A percentile compares a stretch with the other conserved stretches of the same genome.
Evolutionary conservation across 2,329 filamentous ascomycete species (phyloP).

Genomic region (Ceratocystis huliohia): DNA sequence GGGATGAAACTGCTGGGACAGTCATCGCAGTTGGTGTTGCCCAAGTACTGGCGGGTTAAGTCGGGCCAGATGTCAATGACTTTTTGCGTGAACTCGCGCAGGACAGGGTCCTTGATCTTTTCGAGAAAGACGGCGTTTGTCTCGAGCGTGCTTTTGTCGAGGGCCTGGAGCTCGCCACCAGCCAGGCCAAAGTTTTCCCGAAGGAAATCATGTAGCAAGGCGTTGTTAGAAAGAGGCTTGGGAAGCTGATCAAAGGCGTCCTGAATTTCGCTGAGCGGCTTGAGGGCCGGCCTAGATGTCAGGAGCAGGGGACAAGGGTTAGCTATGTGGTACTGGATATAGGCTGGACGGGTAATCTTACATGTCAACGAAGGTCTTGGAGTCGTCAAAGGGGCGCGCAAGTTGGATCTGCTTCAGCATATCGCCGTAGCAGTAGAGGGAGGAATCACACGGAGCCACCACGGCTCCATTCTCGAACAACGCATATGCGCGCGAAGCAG

Average conservation of each 20-base stretch:
- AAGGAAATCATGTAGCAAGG: conserved; percentile 49
- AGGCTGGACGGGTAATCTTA: conserved; percentile 28
- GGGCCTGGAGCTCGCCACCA: conserved; percentile 47
- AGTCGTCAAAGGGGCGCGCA: conserved; percentile 51
- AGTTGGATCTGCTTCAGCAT: conserved; percentile 50
- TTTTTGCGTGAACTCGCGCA: conserved; percentile 48
- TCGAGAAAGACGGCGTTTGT: conserved; percentile 47
- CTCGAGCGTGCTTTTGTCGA: conserved; percentile 38
- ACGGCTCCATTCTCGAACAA: conserved; percentile 49
- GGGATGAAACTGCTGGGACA: conserved; percentile 55
- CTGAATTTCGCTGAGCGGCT: conserved; percentile 46
- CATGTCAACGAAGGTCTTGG: conserved; percentile 61
- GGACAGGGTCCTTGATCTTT: conserved; percentile 43
- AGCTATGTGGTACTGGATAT: not conserved
- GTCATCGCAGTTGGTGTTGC: conserved; percentile 40
- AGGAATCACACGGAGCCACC: conserved; percentile 52
- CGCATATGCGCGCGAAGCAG: conserved; percentile 25
- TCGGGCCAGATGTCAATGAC: conserved; percentile 60
- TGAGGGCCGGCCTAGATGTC: conserved; percentile 42
- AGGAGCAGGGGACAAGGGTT: conserved; percentile 16
- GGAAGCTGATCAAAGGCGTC: conserved; percentile 46
- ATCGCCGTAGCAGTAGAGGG: conserved; percentile 54
- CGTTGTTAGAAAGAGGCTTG: conserved; percentile 51
- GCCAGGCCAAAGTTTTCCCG: conserved; percentile 49
- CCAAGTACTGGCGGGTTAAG: conserved; percentile 47